Evolutionary conservation across 2,329 filamentous ascomycete species (phyloP), one percentile per base, ranked within the genome.

Genomic region (Didymella exigua): DNA sequence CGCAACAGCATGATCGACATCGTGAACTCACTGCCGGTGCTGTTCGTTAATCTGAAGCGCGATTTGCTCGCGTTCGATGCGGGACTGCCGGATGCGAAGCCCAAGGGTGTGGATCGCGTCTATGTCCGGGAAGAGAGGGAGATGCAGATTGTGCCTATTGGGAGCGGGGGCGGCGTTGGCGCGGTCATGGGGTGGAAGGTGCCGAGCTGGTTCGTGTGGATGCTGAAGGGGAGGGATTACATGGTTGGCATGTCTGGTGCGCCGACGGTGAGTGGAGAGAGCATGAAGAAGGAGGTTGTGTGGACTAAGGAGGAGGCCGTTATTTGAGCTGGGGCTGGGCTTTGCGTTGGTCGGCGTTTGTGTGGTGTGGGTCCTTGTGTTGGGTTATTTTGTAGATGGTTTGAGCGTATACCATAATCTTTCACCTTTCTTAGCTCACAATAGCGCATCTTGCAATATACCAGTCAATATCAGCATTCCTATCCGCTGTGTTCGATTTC

Each of bases 41-140:
- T 79, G 3, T 67, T 68, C 19, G 71, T 74, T 5, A 82, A 81
- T 57, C 62, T 84, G n/a, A 75, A 77, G 55, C 74, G 78, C 42
- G 81, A 83, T 52, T 59, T 83, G 30, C 61, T 78, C 2, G 63
- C 67, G 11, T 74, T 58, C 51, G 53, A 66, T 24, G 23, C 61
- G 1, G 37, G 37, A 38, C 40, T 49, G 10, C 68, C 68, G 2
- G 52, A 65, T 11, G 54, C 40, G 23, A 61, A 64, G 29, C 62
- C 68, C 1, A 63, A 59, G 26, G 71, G 71, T 1, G 65, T 65
- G 42, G 71, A 74, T 27, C 50, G 65, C 24, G 13, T 59, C 16
- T 73, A 60, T 46, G 66, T 60, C 31, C 33, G 43, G 6, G 62
- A 67, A 9, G 59, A 47, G 26, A 64, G 52, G 41, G 70, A 71